Conservation (phyloP, 495 filamentous ascomycete species). For the Acidomyces sp. region DNA sequence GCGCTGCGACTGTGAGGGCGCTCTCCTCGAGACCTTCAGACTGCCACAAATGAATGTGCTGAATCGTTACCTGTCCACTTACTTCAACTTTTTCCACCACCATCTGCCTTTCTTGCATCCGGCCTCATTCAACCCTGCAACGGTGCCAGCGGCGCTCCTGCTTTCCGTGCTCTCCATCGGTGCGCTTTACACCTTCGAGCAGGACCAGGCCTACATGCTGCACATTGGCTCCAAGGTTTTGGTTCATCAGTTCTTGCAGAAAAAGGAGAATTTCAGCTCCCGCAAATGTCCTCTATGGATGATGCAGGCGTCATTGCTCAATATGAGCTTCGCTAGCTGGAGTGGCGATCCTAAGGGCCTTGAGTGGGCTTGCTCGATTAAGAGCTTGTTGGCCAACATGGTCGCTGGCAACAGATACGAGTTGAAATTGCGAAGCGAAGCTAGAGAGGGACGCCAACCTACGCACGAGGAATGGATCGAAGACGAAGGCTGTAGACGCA, state of each 20-base stretch:
- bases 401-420: constrained; percentile 95
- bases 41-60: constrained; percentile 62
- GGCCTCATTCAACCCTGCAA: constrained; percentile 71
- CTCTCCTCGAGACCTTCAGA: constrained; percentile 80
- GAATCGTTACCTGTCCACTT: constrained; percentile 84
- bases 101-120: constrained; percentile 94
- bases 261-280: constrained; percentile 98
- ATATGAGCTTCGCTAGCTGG: constrained; percentile 99
- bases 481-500: constrained; percentile 90
- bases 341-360: constrained; percentile 94
- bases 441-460: constrained; percentile 62
- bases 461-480: constrained; percentile 89
- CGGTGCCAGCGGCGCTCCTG: constrained; percentile 65
- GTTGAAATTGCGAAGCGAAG: constrained; percentile 79
- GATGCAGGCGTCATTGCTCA: constrained; percentile 89
- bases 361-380: constrained; percentile 97
- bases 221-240: constrained; percentile 95
- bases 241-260: constrained; percentile 91
- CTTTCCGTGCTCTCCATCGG: constrained; percentile 91
- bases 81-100: constrained; percentile 95
- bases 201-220: constrained; percentile 89
- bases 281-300: constrained; percentile 94
- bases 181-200: constrained; percentile 90
- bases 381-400: constrained; percentile 95
- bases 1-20: constrained; percentile 59